A percentile compares a stretch with the other conserved stretches of the same genome.
Conservation (phyloP, 805 yeast genomes). For the Wickerhamomyces subpelliculosus region DNA sequence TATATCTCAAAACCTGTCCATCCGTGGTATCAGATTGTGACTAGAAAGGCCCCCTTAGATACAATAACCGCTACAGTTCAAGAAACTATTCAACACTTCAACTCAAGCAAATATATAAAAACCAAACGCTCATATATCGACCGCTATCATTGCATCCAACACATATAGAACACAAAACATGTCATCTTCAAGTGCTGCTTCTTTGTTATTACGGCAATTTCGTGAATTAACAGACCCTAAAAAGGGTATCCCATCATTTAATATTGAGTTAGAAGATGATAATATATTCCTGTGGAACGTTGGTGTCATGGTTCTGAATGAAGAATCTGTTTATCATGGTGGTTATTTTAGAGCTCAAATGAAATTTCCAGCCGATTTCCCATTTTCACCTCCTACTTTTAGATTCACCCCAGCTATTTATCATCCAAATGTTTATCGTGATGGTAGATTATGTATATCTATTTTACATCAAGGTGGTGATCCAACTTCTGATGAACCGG, state of each 20-base stretch:
- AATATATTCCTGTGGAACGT: constrained; percentile 69
- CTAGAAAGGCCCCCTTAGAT: too few species aligned
- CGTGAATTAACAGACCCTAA: constrained; percentile 91
- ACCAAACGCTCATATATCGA: too few species aligned
- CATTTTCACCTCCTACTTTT: constrained; percentile 88
- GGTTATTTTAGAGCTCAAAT: constrained; percentile 93
- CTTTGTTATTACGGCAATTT: constrained; percentile 86
- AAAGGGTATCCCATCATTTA: constrained; percentile 67
- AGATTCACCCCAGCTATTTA: constrained; percentile 88
- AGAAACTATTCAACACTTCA: too few species aligned
- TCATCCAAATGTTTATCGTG: constrained; percentile 93
- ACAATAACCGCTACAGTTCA: too few species aligned
- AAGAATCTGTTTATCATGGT: constrained; percentile 87
- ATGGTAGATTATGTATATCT: constrained; percentile 89
- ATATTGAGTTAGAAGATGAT: constrained; percentile 60
- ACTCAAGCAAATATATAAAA: too few species aligned
- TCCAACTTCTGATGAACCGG: constrained; percentile 84
- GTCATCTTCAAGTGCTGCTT: constrained; percentile 49
- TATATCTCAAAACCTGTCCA: too few species aligned
- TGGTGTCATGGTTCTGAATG: constrained; percentile 86
- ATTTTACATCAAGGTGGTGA: constrained; percentile 91
- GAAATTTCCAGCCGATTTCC: constrained; percentile 89
- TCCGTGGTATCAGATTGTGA: too few species aligned
- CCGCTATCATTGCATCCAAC: too few species aligned
- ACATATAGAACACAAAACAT: constrained; percentile 1